phyloP scores from a whole-genome alignment of 129 eudicot genomes.

The Centella asiatica region DNA sequence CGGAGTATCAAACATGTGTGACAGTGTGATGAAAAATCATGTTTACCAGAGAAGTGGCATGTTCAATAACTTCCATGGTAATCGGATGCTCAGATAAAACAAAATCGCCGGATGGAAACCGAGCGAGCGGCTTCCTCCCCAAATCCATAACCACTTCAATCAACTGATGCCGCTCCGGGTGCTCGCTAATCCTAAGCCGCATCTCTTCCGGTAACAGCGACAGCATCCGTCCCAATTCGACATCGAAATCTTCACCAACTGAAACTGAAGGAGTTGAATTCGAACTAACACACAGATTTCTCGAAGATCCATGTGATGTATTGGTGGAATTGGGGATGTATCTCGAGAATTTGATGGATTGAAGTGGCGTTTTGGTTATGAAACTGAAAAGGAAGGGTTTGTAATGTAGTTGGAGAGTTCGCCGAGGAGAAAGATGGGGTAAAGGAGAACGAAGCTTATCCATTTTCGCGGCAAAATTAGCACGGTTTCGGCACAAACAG shows the following conservation, averaged over 20 bases:
- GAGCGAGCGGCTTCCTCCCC: conserved; percentile 86
- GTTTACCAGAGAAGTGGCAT: conserved; percentile 68
- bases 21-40: conserved; percentile 16
- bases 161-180: conserved; percentile 52
- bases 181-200: conserved; percentile 55
- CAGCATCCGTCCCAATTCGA: conserved; percentile 62
- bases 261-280: conserved; percentile 8
- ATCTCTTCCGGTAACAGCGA: conserved; percentile 78
- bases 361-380: conserved; percentile 21
- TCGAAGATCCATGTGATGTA: conserved; percentile 7
- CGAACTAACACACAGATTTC: conserved; percentile 12
- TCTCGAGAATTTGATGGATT: background rate
- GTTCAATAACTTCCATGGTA: conserved; percentile 44
- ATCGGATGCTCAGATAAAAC: conserved; percentile 66
- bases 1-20: conserved; percentile 13
- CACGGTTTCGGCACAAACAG: background rate
- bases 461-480: conserved; percentile 47
- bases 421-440: conserved; percentile 24
- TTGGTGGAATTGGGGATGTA: background rate
- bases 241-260: conserved; percentile 40
- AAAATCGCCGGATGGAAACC: conserved; percentile 92
- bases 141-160: conserved; percentile 94
- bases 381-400: conserved; percentile 14
- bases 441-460: conserved; percentile 31
- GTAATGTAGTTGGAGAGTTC: conserved; percentile 1